Conservation (phyloP, 306 rosid species). For the Albizia julibrissin region DNA sequence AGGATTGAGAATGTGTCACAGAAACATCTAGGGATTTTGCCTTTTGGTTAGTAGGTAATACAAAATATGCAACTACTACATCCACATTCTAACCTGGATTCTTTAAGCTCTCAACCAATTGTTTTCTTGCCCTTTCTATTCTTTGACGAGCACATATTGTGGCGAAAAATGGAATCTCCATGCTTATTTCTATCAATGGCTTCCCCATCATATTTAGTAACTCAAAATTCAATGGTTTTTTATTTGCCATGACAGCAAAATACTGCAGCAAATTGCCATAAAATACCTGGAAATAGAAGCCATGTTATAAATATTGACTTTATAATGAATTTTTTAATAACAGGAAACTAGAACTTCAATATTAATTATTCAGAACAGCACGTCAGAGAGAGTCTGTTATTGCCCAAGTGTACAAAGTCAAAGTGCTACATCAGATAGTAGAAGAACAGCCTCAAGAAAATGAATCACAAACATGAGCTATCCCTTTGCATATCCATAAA, state of each 20-base stretch:
- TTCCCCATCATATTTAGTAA: conserved; percentile 71
- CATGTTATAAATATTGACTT: not conserved
- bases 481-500: not conserved
- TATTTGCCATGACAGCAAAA: conserved; percentile 78
- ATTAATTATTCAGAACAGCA: conserved; percentile 24
- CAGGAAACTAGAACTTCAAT: conserved; percentile 16
- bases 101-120: conserved; percentile 63
- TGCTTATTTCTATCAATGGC: conserved; percentile 89
- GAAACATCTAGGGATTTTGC: conserved; percentile 21
- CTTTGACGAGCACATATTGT: conserved; percentile 95
- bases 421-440: not conserved
- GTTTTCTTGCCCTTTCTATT: conserved; percentile 62
- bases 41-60: not conserved
- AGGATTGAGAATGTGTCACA: conserved; percentile 25
- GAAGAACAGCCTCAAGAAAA: not conserved
- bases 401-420: conserved; percentile 6
- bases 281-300: conserved; percentile 67
- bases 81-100: conserved; percentile 60
- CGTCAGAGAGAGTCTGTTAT: not conserved
- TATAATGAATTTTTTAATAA: conserved; percentile 3
- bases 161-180: conserved; percentile 87
- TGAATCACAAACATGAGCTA: not conserved
- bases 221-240: conserved; percentile 68
- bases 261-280: conserved; percentile 89
- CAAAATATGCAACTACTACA: conserved; percentile 16